Evolutionary conservation across 495 filamentous ascomycete species (phyloP), one percentile per base, ranked within the genome.

Genomic region (Letharia columbiana): DNA sequence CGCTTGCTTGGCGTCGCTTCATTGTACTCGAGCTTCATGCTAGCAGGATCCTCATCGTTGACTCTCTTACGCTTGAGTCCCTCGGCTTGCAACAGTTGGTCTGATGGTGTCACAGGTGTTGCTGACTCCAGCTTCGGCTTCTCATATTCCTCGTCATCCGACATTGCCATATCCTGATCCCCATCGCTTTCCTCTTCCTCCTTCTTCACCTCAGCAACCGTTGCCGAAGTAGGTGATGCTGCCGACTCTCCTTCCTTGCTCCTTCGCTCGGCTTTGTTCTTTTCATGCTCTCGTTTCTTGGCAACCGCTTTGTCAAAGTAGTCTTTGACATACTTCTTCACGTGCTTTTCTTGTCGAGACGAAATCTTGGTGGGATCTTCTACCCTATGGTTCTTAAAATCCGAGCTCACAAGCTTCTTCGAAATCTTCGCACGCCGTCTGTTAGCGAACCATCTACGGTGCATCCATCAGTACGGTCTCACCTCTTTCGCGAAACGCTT

Each of bases 401-500:
- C 92, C 0, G 90, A 91, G 37, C 87, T 84, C 40, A 96, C 91
- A 39, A 97, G 80, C 73, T 91, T 96, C 74, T 93, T 95, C 65
- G 87, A 85, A 23, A 85, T 80, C 85, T 87, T 65, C 61, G 49
- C 18, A 20, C 39, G 35, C 42, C 15, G 68, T 33, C 20, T 61
- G 47, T 65, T 33, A 63, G 57, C 57, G 61, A 23, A 28, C 5
- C n/a, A 31, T 17, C 13, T 13, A 33, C 20, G 41, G 62, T n/a
- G 58, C 23, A 66, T 45, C 60, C 10, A 45, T 3, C 23, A 28
- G 20, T 61, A 37, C 41, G 6, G 11, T 61, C 79, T 65, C 75
- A 92, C 85, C 74, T 96, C 91, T 75, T 93, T 94, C 7, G 86
- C 88, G 68, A 92, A 88, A 60, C 89, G 85, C 76, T 97, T 97